phyloP scores from a whole-genome alignment of 306 rosid genomes.

The Astragalus glycyphyllos region DNA sequence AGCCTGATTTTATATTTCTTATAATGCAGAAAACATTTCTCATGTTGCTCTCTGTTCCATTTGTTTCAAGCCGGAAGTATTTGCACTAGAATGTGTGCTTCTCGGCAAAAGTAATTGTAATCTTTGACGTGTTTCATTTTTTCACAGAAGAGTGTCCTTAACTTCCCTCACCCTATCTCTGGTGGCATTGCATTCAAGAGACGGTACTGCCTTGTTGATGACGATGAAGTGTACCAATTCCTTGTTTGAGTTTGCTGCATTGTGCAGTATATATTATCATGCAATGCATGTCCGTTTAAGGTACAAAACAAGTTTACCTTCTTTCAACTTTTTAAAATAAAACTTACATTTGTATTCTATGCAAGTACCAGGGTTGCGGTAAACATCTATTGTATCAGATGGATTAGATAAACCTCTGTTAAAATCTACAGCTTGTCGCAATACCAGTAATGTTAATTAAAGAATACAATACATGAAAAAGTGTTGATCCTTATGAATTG shows the following conservation, averaged over 20 bases:
- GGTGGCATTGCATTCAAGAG: slow-evolving; percentile 11
- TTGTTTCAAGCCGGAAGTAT: slow-evolving; percentile 29
- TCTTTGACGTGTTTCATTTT: too few species aligned
- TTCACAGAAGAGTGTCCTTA: slow-evolving; percentile 28
- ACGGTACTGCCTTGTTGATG: slow-evolving; percentile 17
- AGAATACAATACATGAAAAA: background rate
- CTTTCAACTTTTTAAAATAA: slow-evolving; percentile 6
- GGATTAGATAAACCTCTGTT: background rate
- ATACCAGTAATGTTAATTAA: background rate
- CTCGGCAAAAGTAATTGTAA: too few species aligned
- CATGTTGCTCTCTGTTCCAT: background rate
- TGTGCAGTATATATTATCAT: background rate
- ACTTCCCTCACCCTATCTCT: background rate
- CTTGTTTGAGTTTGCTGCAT: slow-evolving; percentile 5
- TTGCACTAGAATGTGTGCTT: background rate
- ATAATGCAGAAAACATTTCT: slow-evolving; percentile 14
- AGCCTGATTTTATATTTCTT: slow-evolving; percentile 33
- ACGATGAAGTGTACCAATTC: slow-evolving; percentile 19
- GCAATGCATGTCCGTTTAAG: background rate
- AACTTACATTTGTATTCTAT: background rate
- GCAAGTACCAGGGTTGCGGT: background rate
- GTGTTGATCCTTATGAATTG: background rate
- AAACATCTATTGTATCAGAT: background rate
- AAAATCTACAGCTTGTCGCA: background rate
- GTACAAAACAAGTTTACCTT: background rate